phyloP scores from a whole-genome alignment of 371 early-diverging fungal species.

The Entomophthora muscae region DNA sequence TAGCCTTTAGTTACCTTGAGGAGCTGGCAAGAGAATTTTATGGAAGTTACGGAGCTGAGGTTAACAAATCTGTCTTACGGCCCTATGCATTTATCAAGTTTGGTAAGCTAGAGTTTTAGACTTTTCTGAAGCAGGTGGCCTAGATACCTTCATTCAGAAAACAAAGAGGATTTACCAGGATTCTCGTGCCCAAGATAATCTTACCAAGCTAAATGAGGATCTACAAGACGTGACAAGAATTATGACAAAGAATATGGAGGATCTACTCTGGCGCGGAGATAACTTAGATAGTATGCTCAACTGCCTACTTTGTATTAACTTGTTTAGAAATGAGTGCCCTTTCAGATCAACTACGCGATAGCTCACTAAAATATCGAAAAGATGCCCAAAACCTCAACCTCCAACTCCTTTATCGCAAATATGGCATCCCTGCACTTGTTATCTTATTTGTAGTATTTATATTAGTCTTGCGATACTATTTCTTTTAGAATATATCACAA shows the following conservation, averaged over 20 bases:
- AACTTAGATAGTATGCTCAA: constrained; percentile 38
- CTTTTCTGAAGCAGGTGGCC: background rate
- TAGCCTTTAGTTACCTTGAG: constrained; percentile 87
- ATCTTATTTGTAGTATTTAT: constrained; percentile 58
- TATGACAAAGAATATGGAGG: constrained; percentile 96
- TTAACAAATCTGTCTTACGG: constrained; percentile 59
- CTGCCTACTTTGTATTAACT: background rate
- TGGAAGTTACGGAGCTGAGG: constrained; percentile 74
- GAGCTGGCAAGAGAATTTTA: constrained; percentile 89
- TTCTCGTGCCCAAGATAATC: constrained; percentile 72
- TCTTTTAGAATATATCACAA: too few species aligned
- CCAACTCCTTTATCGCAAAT: constrained; percentile 81
- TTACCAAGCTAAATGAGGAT: constrained; percentile 87
- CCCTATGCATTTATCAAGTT: constrained; percentile 96
- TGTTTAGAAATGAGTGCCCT: constrained; percentile 30
- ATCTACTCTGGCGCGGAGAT: constrained; percentile 85
- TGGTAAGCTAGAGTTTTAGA: constrained; percentile 23
- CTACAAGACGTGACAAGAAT: constrained; percentile 88
- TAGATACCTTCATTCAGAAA: constrained; percentile 93
- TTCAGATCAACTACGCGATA: constrained; percentile 39
- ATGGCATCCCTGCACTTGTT: constrained; percentile 79
- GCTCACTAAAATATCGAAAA: constrained; percentile 56
- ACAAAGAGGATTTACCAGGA: constrained; percentile 90
- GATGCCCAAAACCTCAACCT: constrained; percentile 65
- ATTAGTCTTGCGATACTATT: constrained; percentile 52